Conservation (phyloP, 352 stramenopile species). For the Phytophthora podocarpi region DNA sequence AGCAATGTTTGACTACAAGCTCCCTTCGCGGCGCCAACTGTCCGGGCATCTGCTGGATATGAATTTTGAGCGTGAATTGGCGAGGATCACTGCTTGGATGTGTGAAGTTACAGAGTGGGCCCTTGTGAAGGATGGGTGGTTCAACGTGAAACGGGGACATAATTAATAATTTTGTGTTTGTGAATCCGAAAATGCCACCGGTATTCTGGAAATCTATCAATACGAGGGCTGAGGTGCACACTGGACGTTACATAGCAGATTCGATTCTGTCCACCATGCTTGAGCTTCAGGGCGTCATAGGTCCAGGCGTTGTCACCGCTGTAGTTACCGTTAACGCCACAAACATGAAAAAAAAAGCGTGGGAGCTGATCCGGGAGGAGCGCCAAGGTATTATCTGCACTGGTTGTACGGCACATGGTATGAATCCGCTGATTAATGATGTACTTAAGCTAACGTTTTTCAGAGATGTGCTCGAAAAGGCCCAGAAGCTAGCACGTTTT, state of each 20-base stretch:
- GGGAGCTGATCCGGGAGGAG: neutral
- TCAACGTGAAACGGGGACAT: slow-evolving; percentile 3
- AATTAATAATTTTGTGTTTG: slow-evolving; percentile 22
- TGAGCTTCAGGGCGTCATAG: neutral
- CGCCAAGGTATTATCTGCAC: slow-evolving; percentile 7
- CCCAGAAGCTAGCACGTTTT: neutral
- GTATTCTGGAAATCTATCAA: slow-evolving; percentile 14
- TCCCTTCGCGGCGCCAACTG: slow-evolving; percentile 1
- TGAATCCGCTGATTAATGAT: slow-evolving; percentile 28
- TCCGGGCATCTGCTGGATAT: neutral
- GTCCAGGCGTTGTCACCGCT: neutral
- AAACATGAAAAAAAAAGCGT: slow-evolving; percentile 17
- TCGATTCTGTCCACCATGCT: slow-evolving; percentile 3
- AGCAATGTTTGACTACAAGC: slow-evolving; percentile 3
- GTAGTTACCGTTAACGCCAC: slow-evolving; percentile 21
- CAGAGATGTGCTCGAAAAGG: neutral
- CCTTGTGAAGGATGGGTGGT: slow-evolving; percentile 23
- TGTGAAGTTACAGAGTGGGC: no score
- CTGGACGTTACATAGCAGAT: neutral
- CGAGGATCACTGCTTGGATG: no score
- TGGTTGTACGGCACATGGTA: slow-evolving; percentile 10
- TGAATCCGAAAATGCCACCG: neutral
- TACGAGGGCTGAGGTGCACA: neutral
- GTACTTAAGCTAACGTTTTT: slow-evolving; percentile 8
- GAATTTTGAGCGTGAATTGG: neutral